Evolutionary conservation across 1,284 basidiomycete species (phyloP).

Genomic region (Ganoderma resinaceum): DNA sequence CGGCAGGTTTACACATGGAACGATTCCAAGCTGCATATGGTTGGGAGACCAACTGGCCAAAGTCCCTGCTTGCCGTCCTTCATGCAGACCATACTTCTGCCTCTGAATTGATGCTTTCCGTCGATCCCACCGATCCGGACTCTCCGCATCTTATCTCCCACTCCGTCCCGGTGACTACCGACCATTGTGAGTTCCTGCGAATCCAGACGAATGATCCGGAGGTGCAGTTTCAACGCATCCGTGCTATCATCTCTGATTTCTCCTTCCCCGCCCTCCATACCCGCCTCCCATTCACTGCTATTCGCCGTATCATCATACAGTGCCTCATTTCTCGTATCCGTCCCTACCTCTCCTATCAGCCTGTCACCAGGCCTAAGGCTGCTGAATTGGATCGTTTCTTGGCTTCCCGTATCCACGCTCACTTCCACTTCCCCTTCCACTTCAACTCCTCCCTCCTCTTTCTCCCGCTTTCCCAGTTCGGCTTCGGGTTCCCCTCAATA

Average conservation of each 20-base stretch:
- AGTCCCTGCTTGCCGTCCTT: not conserved
- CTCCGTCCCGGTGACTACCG: not conserved
- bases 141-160: not conserved
- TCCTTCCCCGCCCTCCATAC: not conserved
- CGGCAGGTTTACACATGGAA: not conserved
- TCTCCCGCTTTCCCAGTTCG: not conserved
- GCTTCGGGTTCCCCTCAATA: not conserved
- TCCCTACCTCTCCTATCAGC: not conserved
- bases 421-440: not conserved
- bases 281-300: not conserved
- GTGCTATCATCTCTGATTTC: not conserved
- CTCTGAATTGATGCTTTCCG: not conserved
- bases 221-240: not conserved
- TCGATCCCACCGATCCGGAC: not conserved
- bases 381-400: not conserved
- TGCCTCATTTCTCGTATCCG: not conserved
- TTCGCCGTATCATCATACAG: not conserved
- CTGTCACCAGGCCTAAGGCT: not conserved
- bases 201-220: not conserved
- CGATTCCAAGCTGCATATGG: not conserved
- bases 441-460: not conserved
- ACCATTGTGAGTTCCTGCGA: not conserved
- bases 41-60: not conserved
- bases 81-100: not conserved
- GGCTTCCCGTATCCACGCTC: not conserved